These are phyloP conservation scores for Dinochytrium kinnereticum DNA, from an alignment of 371 early-diverging fungal species.

Conservation along the genomic window DNA sequence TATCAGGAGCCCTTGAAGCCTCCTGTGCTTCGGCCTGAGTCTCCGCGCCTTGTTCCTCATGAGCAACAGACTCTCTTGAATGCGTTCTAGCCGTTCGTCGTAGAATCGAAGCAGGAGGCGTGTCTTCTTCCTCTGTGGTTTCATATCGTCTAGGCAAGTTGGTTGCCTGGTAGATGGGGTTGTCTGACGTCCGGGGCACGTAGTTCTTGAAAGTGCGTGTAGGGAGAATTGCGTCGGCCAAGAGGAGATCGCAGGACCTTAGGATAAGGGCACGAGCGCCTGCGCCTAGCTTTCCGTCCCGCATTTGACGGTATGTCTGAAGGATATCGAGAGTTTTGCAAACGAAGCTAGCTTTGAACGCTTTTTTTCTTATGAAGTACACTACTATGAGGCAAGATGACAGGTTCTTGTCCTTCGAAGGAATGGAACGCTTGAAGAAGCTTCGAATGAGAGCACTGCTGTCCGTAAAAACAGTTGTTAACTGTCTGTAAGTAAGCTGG, in stretches of 20 bases:
- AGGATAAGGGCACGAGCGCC: conserved; percentile 32
- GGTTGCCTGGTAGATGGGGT: not conserved
- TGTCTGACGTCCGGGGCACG: conserved; percentile 22
- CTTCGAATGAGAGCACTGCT: no score
- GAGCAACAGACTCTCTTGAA: not conserved
- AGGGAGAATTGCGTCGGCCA: conserved; percentile 27
- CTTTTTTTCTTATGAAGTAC: no score
- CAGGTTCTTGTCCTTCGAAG: no score
- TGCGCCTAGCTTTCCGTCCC: conserved; percentile 33
- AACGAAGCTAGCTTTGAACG: no score
- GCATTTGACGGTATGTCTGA: no score
- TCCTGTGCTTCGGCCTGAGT: not conserved
- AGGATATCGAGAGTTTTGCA: no score
- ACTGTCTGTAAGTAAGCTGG: no score
- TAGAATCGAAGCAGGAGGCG: not conserved
- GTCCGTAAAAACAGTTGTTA: no score
- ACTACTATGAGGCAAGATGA: no score
- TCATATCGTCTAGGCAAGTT: not conserved
- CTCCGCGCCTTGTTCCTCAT: not conserved
- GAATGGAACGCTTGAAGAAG: no score
- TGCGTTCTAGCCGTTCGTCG: not conserved
- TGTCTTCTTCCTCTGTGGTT: not conserved
- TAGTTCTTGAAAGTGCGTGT: conserved; percentile 33
- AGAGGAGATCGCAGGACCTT: conserved; percentile 25
- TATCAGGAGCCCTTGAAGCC: not conserved